phyloP scores from a whole-genome alignment of 768 basidiomycete genomes.

The Gymnopilus junonius region DNA sequence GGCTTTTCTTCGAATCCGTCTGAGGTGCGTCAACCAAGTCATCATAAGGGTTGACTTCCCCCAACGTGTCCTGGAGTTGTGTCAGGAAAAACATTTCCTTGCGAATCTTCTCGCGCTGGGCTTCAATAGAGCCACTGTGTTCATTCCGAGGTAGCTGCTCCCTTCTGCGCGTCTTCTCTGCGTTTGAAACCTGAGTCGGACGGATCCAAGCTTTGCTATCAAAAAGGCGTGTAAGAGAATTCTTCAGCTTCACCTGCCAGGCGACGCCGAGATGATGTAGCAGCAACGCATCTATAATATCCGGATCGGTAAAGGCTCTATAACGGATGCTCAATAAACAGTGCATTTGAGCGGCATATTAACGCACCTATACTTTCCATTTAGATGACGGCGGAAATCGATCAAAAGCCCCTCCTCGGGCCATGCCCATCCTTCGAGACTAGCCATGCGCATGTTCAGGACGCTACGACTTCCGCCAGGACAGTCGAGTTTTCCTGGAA shows the following conservation, averaged over 20 bases:
- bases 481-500: slow-evolving; percentile 42
- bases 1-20: slow-evolving; percentile 24
- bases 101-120: slow-evolving; percentile 28
- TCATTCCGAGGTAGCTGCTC: slow-evolving; percentile 24
- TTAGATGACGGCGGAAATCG: slow-evolving; percentile 47
- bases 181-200: not conserved
- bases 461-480: slow-evolving; percentile 45
- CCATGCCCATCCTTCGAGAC: slow-evolving; percentile 47
- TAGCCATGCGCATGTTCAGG: slow-evolving; percentile 47
- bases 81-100: slow-evolving; percentile 37
- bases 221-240: slow-evolving; percentile 21
- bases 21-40: slow-evolving; percentile 20
- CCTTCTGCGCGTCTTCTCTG: slow-evolving; percentile 15
- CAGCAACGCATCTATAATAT: slow-evolving; percentile 48
- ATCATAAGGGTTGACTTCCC: slow-evolving; percentile 11
- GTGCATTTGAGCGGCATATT: not conserved
- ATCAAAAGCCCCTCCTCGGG: slow-evolving; percentile 42
- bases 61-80: slow-evolving; percentile 32
- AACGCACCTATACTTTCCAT: slow-evolving; percentile 47
- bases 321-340: not conserved
- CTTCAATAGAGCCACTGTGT: slow-evolving; percentile 27
- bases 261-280: slow-evolving; percentile 46
- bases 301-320: slow-evolving; percentile 51
- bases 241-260: slow-evolving; percentile 45
- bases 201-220: slow-evolving; percentile 13